phyloP scores from a whole-genome alignment of 2,329 filamentous ascomycete genomes.

The Aureobasidium sp. region DNA sequence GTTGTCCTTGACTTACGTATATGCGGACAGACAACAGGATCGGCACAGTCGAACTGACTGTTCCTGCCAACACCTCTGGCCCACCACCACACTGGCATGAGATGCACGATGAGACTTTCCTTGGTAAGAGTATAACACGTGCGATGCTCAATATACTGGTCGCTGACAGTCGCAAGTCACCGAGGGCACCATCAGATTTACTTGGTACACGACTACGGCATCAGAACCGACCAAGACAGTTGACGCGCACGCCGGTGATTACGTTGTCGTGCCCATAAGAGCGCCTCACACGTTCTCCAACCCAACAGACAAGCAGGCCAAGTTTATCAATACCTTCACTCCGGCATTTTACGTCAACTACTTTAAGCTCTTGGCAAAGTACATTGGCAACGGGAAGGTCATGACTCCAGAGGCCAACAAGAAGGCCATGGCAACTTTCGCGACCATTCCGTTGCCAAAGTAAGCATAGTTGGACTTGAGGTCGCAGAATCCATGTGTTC shows the following conservation, averaged over 20 bases:
- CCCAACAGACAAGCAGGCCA: slow-evolving; percentile 46
- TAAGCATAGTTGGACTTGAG: not conserved
- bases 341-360: slow-evolving; percentile 53
- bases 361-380: slow-evolving; percentile 45
- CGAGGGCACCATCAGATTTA: slow-evolving; percentile 46
- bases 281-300: slow-evolving; percentile 53
- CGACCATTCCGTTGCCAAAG: slow-evolving; percentile 29
- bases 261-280: slow-evolving; percentile 48
- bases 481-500: too few relatives aligned
- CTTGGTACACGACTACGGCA: slow-evolving; percentile 29
- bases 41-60: slow-evolving; percentile 42
- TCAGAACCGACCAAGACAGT: slow-evolving; percentile 33
- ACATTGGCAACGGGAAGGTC: slow-evolving; percentile 37
- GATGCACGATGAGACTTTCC: slow-evolving; percentile 54
- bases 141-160: not conserved
- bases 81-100: slow-evolving; percentile 49
- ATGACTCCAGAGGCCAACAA: slow-evolving; percentile 44
- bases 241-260: slow-evolving; percentile 48
- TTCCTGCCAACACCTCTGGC: slow-evolving; percentile 41
- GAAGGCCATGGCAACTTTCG: slow-evolving; percentile 45
- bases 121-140: slow-evolving; percentile 21
- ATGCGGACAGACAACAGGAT: slow-evolving; percentile 39
- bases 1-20: not conserved
- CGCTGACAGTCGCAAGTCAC: slow-evolving; percentile 30
- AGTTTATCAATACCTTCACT: slow-evolving; percentile 52